Evolutionary conservation across 2,329 filamentous ascomycete species (phyloP).

Genomic region (Talaromyces sp.): DNA sequence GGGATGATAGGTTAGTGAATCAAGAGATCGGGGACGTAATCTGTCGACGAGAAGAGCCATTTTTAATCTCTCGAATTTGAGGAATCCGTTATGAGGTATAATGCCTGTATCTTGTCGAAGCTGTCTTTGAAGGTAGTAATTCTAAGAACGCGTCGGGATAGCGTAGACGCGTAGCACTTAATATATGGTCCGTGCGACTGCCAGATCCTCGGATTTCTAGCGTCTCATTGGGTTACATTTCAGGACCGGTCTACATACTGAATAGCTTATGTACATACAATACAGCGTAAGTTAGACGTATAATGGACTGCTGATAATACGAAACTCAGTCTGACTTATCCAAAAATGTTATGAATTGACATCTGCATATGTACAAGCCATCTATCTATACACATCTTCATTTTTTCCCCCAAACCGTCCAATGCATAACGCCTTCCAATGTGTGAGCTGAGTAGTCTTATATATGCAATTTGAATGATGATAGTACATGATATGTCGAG

Average conservation of each 20-base stretch:
- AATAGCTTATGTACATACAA: neutral
- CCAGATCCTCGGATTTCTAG: neutral
- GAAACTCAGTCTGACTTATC: neutral
- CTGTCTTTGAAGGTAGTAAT: neutral
- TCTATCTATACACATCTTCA: neutral
- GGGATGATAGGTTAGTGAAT: slow-evolving; percentile 74
- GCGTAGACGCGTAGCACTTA: slow-evolving; percentile 39
- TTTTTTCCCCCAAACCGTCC: neutral
- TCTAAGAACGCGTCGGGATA: slow-evolving; percentile 35
- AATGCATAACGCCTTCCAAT: slow-evolving; percentile 12
- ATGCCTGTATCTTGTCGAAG: neutral
- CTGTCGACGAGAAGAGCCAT: slow-evolving; percentile 65
- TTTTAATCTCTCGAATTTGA: too few relatives aligned
- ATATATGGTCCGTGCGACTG: slow-evolving; percentile 34
- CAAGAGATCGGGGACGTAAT: slow-evolving; percentile 51
- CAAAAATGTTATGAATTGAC: neutral
- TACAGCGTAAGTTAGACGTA: too few relatives aligned
- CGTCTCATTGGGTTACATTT: neutral
- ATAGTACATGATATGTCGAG: neutral
- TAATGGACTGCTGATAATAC: too few relatives aligned
- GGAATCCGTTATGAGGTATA: neutral
- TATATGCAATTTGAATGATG: neutral
- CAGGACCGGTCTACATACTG: neutral
- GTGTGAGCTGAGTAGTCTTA: slow-evolving; percentile 13
- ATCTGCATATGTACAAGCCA: neutral